Base-by-base conservation (phyloP, 2,329 filamentous ascomycete genomes). In the Fusarium pseudograminearum region DNA sequence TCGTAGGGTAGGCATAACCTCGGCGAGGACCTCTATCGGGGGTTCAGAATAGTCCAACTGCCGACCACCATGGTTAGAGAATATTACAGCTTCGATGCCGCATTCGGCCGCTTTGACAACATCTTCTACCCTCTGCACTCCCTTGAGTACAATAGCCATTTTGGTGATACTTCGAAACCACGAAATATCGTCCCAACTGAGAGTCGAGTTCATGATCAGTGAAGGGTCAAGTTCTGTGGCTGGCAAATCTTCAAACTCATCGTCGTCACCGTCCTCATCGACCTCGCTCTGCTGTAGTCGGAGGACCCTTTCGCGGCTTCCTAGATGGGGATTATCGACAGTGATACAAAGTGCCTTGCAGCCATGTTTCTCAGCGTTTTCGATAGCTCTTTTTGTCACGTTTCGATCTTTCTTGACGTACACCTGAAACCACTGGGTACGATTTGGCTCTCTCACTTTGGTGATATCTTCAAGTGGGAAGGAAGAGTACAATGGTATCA, bases 81-180 rank as follows among this genome's bases (percentile, higher is more conserved):
- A 86, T 8, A 98, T 94, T 12, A 98, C 93, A 45, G 92, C 96
- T 72, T 97, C 90, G 26, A 95, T 89, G 48, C 93, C 92, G 14
- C 83, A 85, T 62, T 95, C 92, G 67, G 91, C 86, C 11, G 96
- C 95, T 56, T 89, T 88, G 65, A 98, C 85, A 2, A 97, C 94
- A 78, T 99, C 96, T 78, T 98, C 95, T 52, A 97, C 93, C 40
- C 94, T 88, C 83, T 99, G 95, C 8, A 98, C 91, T 57, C 96
- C 96, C 85, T 98, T 98, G 68, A 99, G 88, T 50, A 98, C 87
- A 76, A 98, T 95, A 52, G 95, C 93, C 90, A 98, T 97, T 68
- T 89, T 89, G 20, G 95, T 98, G 77, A 98, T 92, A 71, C 87
- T 88, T 71, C 88, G 84, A 82, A 98, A 97, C 94, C 94, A 98